These are phyloP conservation scores for Huntiella moniliformis DNA, from an alignment of 2,329 filamentous ascomycete genomes.

Conservation along the genomic window DNA sequence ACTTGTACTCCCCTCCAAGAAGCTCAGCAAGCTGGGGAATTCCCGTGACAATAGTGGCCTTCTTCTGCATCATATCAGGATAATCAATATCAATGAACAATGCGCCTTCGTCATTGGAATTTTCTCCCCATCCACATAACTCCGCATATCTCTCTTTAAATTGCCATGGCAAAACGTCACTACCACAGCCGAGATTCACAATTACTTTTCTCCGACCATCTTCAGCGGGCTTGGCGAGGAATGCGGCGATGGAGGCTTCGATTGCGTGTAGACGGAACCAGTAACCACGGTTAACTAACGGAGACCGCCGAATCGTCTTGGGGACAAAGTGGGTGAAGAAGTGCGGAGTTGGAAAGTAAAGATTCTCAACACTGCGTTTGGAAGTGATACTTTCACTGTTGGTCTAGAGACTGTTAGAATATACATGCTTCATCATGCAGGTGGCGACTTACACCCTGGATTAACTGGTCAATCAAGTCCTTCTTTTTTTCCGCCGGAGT, in stretches of 20 bases:
- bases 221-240: conserved; percentile 27
- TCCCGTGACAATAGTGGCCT: conserved; percentile 46
- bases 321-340: conserved; percentile 78
- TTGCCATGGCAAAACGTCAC: conserved; percentile 76
- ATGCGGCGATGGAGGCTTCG: conserved; percentile 53
- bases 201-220: conserved; percentile 45
- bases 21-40: conserved; percentile 35
- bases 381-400: conserved; percentile 87
- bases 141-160: conserved; percentile 49
- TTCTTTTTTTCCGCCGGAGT: conserved; percentile 12
- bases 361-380: conserved; percentile 76
- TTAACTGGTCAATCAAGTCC: conserved; percentile 26
- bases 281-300: conserved; percentile 78
- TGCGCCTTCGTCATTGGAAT: conserved; percentile 28
- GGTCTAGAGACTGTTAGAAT: conserved; percentile 32
- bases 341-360: conserved; percentile 65
- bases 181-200: conserved; percentile 75
- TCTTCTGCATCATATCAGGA: conserved; percentile 57
- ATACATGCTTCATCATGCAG: not conserved
- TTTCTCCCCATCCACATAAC: conserved; percentile 15
- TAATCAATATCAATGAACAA: conserved; percentile 78
- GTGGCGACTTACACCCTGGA: conserved; percentile 31
- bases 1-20: conserved; percentile 17
- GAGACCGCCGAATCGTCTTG: conserved; percentile 66
- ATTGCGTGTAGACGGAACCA: conserved; percentile 72